Conservation (phyloP, 139 green algal genomes). For the Chlamydomonas eustigma region DNA sequence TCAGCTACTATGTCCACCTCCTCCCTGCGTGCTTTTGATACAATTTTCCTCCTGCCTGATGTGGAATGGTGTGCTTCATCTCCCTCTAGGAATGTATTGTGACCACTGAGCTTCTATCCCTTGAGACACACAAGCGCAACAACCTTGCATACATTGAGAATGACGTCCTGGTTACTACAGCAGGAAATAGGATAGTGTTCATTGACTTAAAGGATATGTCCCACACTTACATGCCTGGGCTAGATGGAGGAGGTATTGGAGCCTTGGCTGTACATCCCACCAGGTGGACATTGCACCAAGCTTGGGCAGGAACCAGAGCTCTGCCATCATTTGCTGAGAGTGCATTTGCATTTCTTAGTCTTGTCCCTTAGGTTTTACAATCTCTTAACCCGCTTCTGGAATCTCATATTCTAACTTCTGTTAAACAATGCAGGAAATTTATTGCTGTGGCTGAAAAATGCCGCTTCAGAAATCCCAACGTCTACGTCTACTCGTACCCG, state of each 20-base stretch:
- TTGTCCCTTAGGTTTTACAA: too few species aligned
- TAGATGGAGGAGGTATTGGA: constrained; percentile 58
- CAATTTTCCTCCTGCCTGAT: not conserved
- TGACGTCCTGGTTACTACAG: constrained; percentile 44
- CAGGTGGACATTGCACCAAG: too few species aligned
- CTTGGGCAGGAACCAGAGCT: too few species aligned
- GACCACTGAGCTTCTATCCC: constrained; percentile 13
- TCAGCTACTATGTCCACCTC: not conserved
- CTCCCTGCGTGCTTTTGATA: not conserved
- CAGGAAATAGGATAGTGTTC: constrained; percentile 48
- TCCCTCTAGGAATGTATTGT: not conserved
- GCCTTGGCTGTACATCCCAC: constrained; percentile 69
- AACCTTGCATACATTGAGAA: constrained; percentile 57
- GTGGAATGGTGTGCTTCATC: not conserved
- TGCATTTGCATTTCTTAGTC: too few species aligned
- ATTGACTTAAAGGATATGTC: constrained; percentile 37
- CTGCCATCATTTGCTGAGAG: too few species aligned
- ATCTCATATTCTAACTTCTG: too few species aligned
- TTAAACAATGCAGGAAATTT: constrained; percentile 35
- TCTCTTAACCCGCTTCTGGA: too few species aligned
- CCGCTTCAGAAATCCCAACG: constrained; percentile 33
- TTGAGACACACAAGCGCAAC: constrained; percentile 43
- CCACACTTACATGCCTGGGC: constrained; percentile 34
- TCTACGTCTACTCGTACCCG: constrained; percentile 71
- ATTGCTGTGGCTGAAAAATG: constrained; percentile 72